Conservation (phyloP, 2,329 filamentous ascomycete genomes). For the Colletotrichum shisoi region DNA sequence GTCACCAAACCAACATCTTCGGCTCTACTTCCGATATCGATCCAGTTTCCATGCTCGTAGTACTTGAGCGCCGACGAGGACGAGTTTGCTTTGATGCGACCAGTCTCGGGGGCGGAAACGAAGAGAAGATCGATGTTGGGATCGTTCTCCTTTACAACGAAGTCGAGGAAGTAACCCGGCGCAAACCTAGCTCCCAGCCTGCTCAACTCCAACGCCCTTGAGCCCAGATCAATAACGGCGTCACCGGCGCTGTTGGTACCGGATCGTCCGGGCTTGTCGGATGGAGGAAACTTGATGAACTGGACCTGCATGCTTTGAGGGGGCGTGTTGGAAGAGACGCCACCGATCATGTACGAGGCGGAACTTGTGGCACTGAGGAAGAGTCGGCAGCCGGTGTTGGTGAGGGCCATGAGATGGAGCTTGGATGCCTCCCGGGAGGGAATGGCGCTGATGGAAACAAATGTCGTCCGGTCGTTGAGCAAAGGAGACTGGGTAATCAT, state of each 20-base stretch:
- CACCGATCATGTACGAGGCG: constrained; percentile 69
- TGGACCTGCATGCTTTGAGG: constrained; percentile 98
- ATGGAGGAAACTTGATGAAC: constrained; percentile 91
- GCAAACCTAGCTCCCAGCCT: constrained; percentile 70
- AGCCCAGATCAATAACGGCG: constrained; percentile 57
- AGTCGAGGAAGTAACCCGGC: constrained; percentile 90
- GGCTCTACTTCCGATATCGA: constrained; percentile 75
- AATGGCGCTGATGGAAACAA: constrained; percentile 88
- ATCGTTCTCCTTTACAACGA: constrained; percentile 70
- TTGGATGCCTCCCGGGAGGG: constrained; percentile 79
- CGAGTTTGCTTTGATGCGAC: constrained; percentile 73
- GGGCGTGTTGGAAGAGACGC: constrained; percentile 71
- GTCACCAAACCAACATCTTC: constrained; percentile 83
- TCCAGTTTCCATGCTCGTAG: constrained; percentile 81
- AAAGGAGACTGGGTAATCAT: constrained; percentile 79
- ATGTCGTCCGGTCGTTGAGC: constrained; percentile 72
- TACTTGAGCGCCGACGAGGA: constrained; percentile 66
- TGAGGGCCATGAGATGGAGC: constrained; percentile 88
- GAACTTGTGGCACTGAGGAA: constrained; percentile 91
- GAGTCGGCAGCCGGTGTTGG: constrained; percentile 86
- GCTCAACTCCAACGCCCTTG: constrained; percentile 58
- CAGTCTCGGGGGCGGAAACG: constrained; percentile 85
- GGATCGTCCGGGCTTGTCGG: constrained; percentile 49
- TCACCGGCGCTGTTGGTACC: constrained; percentile 47
- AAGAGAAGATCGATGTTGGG: constrained; percentile 75